Evolutionary conservation across 495 filamentous ascomycete genomes (phyloP).

Genomic region (Trichoderma parareesei): DNA sequence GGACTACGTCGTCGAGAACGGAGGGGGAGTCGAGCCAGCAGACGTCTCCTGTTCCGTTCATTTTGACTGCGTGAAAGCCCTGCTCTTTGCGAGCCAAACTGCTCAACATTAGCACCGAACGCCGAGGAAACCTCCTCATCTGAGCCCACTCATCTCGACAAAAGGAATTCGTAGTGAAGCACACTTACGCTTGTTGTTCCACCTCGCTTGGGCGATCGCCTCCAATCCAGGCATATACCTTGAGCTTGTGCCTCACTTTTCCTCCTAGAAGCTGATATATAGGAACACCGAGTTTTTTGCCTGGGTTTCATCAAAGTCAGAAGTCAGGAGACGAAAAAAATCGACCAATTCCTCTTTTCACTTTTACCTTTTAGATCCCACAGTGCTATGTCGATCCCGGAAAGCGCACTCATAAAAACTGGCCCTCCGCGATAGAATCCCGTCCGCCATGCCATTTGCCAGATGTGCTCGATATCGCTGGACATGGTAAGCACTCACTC

Average conservation of each 20-base stretch:
- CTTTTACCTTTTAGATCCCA: conserved; percentile 62
- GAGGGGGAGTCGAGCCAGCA: conserved; percentile 71
- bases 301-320: conserved; percentile 17
- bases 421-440: conserved; percentile 79
- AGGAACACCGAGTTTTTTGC: conserved; percentile 54
- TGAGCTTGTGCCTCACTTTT: conserved; percentile 63
- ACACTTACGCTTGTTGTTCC: conserved; percentile 49
- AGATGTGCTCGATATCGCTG: conserved; percentile 75
- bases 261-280: conserved; percentile 69
- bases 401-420: conserved; percentile 73
- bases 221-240: conserved; percentile 83
- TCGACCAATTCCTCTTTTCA: background rate
- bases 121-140: background rate
- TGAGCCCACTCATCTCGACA: too few relatives aligned
- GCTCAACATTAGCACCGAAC: conserved; percentile 4
- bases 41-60: conserved; percentile 75
- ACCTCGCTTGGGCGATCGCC: conserved; percentile 72
- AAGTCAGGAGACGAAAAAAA: background rate
- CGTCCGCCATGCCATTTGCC: conserved; percentile 62
- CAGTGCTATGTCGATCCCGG: conserved; percentile 74
- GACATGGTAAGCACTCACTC: background rate
- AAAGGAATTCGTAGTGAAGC: background rate
- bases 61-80: conserved; percentile 67
- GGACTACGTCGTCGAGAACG: conserved; percentile 54
- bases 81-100: conserved; percentile 55